Conservation (phyloP, 768 basidiomycete genomes). For the Trichaptum fuscoviolaceum region DNA sequence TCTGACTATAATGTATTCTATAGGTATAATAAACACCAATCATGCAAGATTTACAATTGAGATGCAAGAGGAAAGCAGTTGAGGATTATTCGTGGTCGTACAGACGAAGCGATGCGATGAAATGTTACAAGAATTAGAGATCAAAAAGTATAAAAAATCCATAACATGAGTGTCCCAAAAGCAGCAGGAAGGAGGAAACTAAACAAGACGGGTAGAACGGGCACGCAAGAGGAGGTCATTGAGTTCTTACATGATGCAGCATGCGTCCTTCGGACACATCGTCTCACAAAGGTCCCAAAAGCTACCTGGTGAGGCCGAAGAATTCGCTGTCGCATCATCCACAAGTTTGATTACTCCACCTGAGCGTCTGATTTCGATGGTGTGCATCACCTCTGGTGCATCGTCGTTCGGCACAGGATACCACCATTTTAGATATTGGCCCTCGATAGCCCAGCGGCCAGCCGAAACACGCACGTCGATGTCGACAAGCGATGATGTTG, state of each 20-base stretch:
- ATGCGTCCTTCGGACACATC: background rate
- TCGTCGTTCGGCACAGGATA: slow-evolving; percentile 32
- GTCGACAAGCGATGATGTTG: slow-evolving; percentile 24
- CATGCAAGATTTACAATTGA: background rate
- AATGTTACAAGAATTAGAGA: background rate
- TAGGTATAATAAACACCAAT: slow-evolving; percentile 1
- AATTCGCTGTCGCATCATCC: background rate
- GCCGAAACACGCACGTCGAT: slow-evolving; percentile 39
- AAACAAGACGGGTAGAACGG: background rate
- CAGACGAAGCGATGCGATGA: background rate
- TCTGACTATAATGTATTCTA: slow-evolving; percentile 1
- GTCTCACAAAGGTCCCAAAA: slow-evolving; percentile 3
- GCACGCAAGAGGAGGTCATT: background rate
- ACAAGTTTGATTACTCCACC: slow-evolving; percentile 33
- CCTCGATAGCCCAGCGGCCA: slow-evolving; percentile 42
- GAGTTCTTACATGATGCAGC: slow-evolving; percentile 7
- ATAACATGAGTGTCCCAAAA: background rate
- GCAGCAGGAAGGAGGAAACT: background rate
- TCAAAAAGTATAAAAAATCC: background rate
- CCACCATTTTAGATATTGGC: slow-evolving; percentile 48
- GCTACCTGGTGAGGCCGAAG: background rate
- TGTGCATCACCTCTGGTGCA: slow-evolving; percentile 24
- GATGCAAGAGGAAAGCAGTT: background rate
- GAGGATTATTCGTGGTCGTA: background rate
- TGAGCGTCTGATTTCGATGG: slow-evolving; percentile 35